Evolutionary conservation across 2,329 filamentous ascomycete species (phyloP).

Genomic region (Emmonsiellopsis sp.): DNA sequence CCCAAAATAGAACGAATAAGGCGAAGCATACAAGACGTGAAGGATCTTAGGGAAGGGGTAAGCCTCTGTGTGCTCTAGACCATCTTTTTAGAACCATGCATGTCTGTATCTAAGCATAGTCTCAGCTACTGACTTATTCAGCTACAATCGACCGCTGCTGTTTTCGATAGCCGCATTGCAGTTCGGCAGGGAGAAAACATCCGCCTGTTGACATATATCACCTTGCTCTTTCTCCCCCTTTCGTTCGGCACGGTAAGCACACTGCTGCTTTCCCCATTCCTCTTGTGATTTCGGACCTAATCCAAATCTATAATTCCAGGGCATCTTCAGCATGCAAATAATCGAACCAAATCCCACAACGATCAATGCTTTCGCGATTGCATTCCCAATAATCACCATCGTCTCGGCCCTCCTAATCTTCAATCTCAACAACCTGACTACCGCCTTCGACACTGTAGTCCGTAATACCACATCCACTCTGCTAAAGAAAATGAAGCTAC

Average conservation of each 20-base stretch:
- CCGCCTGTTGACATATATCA: constrained; percentile 14
- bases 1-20: constrained; percentile 4
- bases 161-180: constrained; percentile 13
- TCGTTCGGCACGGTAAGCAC: constrained; percentile 10
- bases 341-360: not conserved
- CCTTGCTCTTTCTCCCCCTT: constrained; percentile 13
- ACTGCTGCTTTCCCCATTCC: not conserved
- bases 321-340: constrained; percentile 7
- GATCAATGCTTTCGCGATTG: constrained; percentile 6
- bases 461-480: constrained; percentile 1
- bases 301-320: not conserved
- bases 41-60: constrained; percentile 6
- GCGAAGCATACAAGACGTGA: constrained; percentile 4
- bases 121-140: not conserved
- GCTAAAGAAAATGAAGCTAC: constrained; percentile 3
- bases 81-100: not conserved
- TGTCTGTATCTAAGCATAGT: not conserved
- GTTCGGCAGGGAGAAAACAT: constrained; percentile 16
- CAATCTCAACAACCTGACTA: constrained; percentile 5
- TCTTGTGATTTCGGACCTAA: not conserved
- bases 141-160: constrained; percentile 9
- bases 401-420: constrained; percentile 5
- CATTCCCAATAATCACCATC: constrained; percentile 6
- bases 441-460: constrained; percentile 2
- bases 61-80: not conserved